Base-by-base conservation (phyloP, 768 basidiomycete species). In the Boletus reticuloceps region DNA sequence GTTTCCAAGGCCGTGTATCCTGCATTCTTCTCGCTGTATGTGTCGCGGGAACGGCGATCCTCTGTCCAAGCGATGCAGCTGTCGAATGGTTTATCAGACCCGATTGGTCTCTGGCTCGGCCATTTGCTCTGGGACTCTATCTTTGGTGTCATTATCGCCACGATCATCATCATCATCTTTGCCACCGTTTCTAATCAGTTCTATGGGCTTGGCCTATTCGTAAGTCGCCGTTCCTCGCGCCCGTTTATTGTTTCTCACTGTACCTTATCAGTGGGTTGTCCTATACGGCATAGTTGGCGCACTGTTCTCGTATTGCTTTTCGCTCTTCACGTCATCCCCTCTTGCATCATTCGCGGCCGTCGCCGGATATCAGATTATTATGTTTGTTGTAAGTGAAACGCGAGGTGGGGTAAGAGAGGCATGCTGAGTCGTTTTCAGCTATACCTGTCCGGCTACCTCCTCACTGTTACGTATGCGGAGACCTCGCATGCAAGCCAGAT, bases 11-110 rank as follows among this genome's bases (percentile, higher is more conserved):
- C 86, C 12, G 84, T 89, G 1, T 91, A 81, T 64, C 88, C 90
- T n/a, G 89, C 89, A 4, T 92, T 92, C 73, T 90, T 83, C 60
- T 79, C 87, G 11, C 68, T 92, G 14, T 92, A 92, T 67, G 88
- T 89, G 5, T 83, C 88, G 0, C 78, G 77, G 56, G 90, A 92
- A 64, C 81, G 87, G 11, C 78, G 82, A 3, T 82, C 83, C 3
- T 70, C 73, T 43, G 86, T 91, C 1, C 88, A 91, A 65, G 86
- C 89, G 3, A 92, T 91, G 86, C 89, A 91, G 63, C 74, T 87
- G 36, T 88, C 86, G 36, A 89, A 91, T 66, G 89, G 89, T 2
- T 69, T 91, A 27, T 77, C 83, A 1, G 76, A 89, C 61, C 84
- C 87, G 19, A 67, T 83, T 46, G 88, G 86, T 4, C 73, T 91